Percentiles rank a stretch among this genome's conserved stretches.
Evolutionary conservation across 2,329 filamentous ascomycete species (phyloP).

Genomic region (Calycina herbarum): DNA sequence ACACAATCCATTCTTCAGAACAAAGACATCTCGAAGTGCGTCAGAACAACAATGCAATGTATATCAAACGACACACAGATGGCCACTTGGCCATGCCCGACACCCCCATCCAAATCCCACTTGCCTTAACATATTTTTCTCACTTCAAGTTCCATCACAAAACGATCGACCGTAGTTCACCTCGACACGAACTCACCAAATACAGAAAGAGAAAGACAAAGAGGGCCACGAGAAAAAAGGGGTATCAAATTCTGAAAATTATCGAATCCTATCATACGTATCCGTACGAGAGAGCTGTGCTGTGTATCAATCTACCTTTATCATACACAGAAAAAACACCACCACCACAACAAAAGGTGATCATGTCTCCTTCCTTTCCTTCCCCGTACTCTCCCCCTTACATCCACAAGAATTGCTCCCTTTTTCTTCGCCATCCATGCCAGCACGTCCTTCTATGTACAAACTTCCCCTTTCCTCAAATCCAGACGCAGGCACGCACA

Average conservation of each 20-base stretch:
- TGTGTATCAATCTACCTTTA: slow-evolving; percentile 4
- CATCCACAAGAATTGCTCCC: not conserved
- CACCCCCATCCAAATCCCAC: too few species aligned
- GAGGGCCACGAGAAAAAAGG: not conserved
- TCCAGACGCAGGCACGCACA: not conserved
- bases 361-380: not conserved
- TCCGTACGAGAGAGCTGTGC: not conserved
- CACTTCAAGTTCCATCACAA: too few species aligned
- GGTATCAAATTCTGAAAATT: slow-evolving; percentile 6
- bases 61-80: too few species aligned
- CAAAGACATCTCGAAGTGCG: too few species aligned
- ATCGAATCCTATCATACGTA: slow-evolving; percentile 2
- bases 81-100: too few species aligned
- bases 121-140: too few species aligned
- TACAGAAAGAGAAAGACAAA: not conserved
- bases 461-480: not conserved
- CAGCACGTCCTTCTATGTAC: not conserved
- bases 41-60: too few species aligned
- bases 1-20: not conserved
- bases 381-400: not conserved
- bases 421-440: not conserved
- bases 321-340: not conserved
- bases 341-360: not conserved
- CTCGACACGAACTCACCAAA: not conserved
- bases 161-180: not conserved